Base-by-base conservation (phyloP, 2,329 filamentous ascomycete genomes). In the Hypoxylon sp. region DNA sequence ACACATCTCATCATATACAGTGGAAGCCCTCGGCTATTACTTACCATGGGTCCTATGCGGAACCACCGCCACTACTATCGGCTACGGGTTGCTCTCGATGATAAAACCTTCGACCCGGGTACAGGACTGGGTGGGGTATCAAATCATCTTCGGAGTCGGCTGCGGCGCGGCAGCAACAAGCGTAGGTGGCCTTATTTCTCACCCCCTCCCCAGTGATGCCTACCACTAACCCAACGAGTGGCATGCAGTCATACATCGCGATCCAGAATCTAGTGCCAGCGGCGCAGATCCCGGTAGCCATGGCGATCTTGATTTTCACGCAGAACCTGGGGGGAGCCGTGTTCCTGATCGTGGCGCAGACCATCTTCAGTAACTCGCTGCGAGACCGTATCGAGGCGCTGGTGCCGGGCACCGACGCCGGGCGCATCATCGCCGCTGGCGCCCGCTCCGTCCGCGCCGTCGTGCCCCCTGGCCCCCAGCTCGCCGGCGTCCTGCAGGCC, bases 261-360 rank as follows among this genome's bases (percentile, higher is more conserved):
- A 78, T 83, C 3, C 83, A 86, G 65, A 79, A 83, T 0, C 80
- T 83, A 0, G 74, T 86, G 7, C 73, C 75, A 11, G 74, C 75
- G 24, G 76, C 80, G 13, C 83, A 87, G 52, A 75, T 87, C 33
- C 78, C 83, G 3, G 81, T 77, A 1, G 84, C 83, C 20, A 78
- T 83, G 26, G 80, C 84, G 10, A 79, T 83, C 60, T 79, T 78
- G 41, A 83, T 86, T 63, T 87, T 87, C 64, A 74, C 78, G 31
- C 83, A 87, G 69, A 84, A 84, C 60, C 77, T 87, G 2, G 84
- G 84, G 10, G 83, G 83, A 26, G 82, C 84, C 26, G 73, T 87
- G 17, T 84, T 85, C 57, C 81, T 85, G 1, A 79, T 83, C 1
- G 80, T 85, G 18, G 83, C 82, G 0, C 81, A 86, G 67, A 79